Evolutionary conservation across 805 yeast genomes (phyloP).

Genomic region (Zygosaccharomyces pseudorouxii): DNA sequence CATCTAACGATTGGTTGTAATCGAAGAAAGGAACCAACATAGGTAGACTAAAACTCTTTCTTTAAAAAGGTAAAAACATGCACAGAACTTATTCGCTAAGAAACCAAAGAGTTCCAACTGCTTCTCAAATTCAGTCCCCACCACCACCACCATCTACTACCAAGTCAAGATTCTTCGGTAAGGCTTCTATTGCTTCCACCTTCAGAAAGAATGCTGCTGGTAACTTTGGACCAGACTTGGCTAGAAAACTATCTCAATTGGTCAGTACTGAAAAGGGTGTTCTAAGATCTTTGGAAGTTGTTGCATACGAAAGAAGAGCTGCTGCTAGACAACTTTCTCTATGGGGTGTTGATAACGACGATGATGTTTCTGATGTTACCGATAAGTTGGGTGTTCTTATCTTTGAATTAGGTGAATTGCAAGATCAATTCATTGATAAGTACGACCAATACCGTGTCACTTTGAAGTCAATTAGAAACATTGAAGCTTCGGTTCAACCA

Average conservation of each 20-base stretch:
- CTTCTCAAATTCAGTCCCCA: conserved; percentile 73
- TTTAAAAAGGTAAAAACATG: no score
- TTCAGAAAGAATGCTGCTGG: conserved; percentile 86
- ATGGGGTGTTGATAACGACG: conserved; percentile 98
- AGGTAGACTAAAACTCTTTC: conserved; percentile 8
- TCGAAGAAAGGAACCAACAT: background rate
- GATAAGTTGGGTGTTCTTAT: conserved; percentile 95
- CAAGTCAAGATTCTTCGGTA: conserved; percentile 69
- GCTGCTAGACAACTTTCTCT: conserved; percentile 95
- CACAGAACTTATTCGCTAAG: conserved; percentile 83
- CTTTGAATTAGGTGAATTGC: conserved; percentile 95
- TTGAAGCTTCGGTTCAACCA: conserved; percentile 97
- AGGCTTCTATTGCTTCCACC: conserved; percentile 60
- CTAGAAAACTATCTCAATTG: conserved; percentile 84
- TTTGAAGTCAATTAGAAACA: conserved; percentile 88
- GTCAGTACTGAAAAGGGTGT: conserved; percentile 96
- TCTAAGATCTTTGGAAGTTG: conserved; percentile 88
- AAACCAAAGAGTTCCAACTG: conserved; percentile 75
- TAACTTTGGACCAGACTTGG: conserved; percentile 87
- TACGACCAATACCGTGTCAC: conserved; percentile 98
- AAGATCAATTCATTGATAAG: conserved; percentile 96
- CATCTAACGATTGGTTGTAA: no score
- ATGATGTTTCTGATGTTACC: conserved; percentile 93
- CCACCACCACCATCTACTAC: conserved; percentile 79
- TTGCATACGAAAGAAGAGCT: conserved; percentile 88